These are phyloP conservation scores for Nakazawaea wickerhamii DNA, from an alignment of 805 yeast species.

Conservation along the genomic window DNA sequence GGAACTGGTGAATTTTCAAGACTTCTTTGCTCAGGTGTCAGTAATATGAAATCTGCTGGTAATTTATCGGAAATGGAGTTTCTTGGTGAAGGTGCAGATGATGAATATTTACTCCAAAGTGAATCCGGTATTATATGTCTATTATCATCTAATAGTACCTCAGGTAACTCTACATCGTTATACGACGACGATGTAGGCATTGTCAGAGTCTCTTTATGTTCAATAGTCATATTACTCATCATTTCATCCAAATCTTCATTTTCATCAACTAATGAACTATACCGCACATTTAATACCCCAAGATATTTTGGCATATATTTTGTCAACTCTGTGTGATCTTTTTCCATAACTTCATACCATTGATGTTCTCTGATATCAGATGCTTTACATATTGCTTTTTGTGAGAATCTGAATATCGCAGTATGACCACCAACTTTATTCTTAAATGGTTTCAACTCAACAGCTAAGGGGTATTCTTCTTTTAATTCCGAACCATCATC, in stretches of 20 bases:
- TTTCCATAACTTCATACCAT: slow-evolving; percentile 89
- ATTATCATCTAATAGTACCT: slow-evolving; percentile 88
- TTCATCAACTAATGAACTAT: slow-evolving; percentile 35
- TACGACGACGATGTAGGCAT: slow-evolving; percentile 13
- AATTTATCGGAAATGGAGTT: slow-evolving; percentile 24
- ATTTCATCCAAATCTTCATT: slow-evolving; percentile 15
- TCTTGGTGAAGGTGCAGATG: slow-evolving; percentile 36
- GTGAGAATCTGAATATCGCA: slow-evolving; percentile 88
- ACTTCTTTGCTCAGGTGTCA: slow-evolving; percentile 9
- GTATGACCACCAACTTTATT: slow-evolving; percentile 98
- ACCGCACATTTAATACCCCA: slow-evolving; percentile 90
- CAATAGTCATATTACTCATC: slow-evolving; percentile 1
- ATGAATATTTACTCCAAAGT: slow-evolving; percentile 57
- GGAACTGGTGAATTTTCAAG: slow-evolving; percentile 10
- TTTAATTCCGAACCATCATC: slow-evolving; percentile 5
- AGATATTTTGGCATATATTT: slow-evolving; percentile 90
- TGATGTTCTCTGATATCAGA: slow-evolving; percentile 82
- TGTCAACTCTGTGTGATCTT: slow-evolving; percentile 66
- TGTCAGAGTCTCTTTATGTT: slow-evolving; percentile 3
- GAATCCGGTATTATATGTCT: slow-evolving; percentile 87
- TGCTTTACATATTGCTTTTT: slow-evolving; percentile 90
- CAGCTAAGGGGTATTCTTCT: slow-evolving; percentile 59
- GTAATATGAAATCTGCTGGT: slow-evolving; percentile 6
- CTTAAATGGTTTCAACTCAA: slow-evolving; percentile 84
- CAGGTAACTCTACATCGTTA: slow-evolving; percentile 38